phyloP scores from a whole-genome alignment of 2,329 filamentous ascomycete species.

The Aureobasidium lini region DNA sequence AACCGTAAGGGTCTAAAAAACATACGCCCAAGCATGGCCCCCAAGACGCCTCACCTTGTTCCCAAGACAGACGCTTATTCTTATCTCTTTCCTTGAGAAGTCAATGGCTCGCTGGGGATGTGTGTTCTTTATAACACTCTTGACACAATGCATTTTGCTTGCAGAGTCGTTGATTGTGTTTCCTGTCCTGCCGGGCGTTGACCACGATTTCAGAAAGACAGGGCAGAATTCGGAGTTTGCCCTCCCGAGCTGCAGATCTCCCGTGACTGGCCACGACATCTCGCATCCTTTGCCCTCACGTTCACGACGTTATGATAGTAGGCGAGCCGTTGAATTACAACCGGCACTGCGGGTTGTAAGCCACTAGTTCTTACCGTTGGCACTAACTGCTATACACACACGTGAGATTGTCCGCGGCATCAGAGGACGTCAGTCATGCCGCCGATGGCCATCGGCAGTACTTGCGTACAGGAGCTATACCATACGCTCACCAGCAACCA shows the following conservation, averaged over 20 bases:
- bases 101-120: not conserved
- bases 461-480: not conserved
- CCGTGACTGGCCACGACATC: not conserved
- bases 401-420: slow-evolving; percentile 1
- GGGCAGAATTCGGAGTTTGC: not conserved
- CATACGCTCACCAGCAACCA: not conserved
- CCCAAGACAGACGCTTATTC: not conserved
- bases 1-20: not conserved
- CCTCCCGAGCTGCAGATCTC: not conserved
- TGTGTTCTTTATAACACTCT: not conserved
- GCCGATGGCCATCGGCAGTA: not conserved
- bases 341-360: not conserved
- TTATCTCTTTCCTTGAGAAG: not conserved
- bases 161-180: not conserved
- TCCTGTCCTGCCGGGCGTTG: slow-evolving; percentile 1
- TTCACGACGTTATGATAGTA: not conserved
- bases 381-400: slow-evolving; percentile 6
- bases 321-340: not conserved
- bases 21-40: not conserved
- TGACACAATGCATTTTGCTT: not conserved
- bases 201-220: not conserved
- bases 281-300: slow-evolving; percentile 5
- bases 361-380: not conserved
- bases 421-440: not conserved
- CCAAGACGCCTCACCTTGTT: slow-evolving; percentile 5